Evolutionary conservation across 352 stramenopile species (phyloP), one percentile per base, ranked within the genome.

Genomic region (Elongisporangium undulatum): DNA sequence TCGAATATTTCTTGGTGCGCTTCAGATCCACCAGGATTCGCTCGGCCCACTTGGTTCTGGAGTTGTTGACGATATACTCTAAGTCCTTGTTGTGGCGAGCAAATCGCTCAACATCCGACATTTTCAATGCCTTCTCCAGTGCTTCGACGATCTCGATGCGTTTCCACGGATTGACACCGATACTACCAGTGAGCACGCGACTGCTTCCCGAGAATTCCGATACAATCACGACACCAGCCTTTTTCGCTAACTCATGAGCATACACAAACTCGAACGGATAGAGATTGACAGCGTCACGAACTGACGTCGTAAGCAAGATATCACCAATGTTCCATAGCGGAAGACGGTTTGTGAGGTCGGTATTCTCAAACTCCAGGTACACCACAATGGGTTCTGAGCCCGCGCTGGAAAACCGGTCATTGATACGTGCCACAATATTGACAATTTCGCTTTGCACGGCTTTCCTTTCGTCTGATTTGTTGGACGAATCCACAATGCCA

Each of bases 151-250:
- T 90, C 51, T 96, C 90, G 19, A 93, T 76, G 13, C 91, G 83
- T 71, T 98, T 98, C 96, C 97, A 99, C 12, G 97, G 97, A 72
- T 99, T 99, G 21, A 99, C 91, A 53, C 95, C 93, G 51, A 99
- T 73, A 50, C 95, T 97, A 9, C 97, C 97, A 19, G 92, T 91
- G 66, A 99, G 86, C 15, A 99, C 96, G 34, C 97, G 84, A 61
- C 96, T 99, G 63, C 90, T 98, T 55, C 89, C 95, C 17, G 95
- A 97, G 64, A 99, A 99, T 71, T 99, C 97, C 29, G 95, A 99
- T 7, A 99, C 77, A 53, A 99, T 96, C 45, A 98, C 89, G 26
- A 98, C 71, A 23, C 96, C 96, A 23, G 92, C 77, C 26, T 72
- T 78, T 53, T 87, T 82, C 38, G 71, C 66, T 22, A 95, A 50